Conservation (phyloP, 2,329 filamentous ascomycete genomes). For the Stagonosporopsis rhizophila region DNA sequence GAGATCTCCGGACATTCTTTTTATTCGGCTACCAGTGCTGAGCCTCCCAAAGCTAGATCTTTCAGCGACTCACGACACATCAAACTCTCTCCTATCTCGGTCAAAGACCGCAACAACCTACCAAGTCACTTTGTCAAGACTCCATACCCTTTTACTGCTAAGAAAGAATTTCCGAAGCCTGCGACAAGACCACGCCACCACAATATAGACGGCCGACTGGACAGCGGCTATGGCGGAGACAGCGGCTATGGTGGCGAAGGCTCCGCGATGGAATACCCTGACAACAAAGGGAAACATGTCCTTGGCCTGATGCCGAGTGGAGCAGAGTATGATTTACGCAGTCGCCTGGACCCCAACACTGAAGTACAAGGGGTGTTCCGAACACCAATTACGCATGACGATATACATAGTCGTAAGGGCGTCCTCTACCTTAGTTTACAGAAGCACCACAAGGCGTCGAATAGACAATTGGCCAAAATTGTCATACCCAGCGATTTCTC, state of each 20-base stretch:
- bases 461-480: constrained; percentile 2
- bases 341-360: constrained; percentile 29
- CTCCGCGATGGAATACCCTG: constrained; percentile 15
- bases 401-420: constrained; percentile 15
- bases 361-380: constrained; percentile 28
- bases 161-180: constrained; percentile 37
- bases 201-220: constrained; percentile 6
- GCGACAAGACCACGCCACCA: constrained; percentile 26
- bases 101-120: constrained; percentile 25
- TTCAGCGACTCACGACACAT: constrained; percentile 30
- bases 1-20: constrained; percentile 17
- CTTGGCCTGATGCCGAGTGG: constrained; percentile 27
- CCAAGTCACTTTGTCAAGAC: constrained; percentile 38
- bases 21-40: constrained; percentile 7
- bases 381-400: constrained; percentile 1
- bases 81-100: constrained; percentile 25
- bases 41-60: constrained; percentile 21
- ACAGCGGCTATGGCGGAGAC: constrained; percentile 11
- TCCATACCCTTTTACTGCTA: constrained; percentile 35
- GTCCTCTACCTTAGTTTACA: constrained; percentile 28
- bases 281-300: constrained; percentile 33
- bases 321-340: constrained; percentile 24
- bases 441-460: not conserved
- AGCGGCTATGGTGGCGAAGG: constrained; percentile 14
- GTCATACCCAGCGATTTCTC: constrained; percentile 20